Percentiles rank a stretch among this genome's conserved stretches.
Evolutionary conservation across 306 rosid genomes (phyloP).

Genomic region (Rosa persica): DNA sequence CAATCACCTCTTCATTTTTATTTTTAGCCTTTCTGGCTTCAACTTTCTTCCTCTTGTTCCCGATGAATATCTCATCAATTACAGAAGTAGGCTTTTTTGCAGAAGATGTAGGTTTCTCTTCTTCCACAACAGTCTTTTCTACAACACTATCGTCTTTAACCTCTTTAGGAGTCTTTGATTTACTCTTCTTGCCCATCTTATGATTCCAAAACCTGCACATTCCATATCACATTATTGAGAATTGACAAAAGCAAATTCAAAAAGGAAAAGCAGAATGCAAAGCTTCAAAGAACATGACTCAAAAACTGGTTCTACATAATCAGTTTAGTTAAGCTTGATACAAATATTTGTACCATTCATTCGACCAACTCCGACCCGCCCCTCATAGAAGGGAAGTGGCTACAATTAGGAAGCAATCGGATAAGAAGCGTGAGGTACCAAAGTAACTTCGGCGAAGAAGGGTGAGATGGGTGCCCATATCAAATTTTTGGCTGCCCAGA

Average conservation of each 20-base stretch:
- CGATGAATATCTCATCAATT: constrained; percentile 72
- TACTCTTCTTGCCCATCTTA: constrained; percentile 10
- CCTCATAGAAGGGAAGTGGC: no score
- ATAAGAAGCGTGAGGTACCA: no score
- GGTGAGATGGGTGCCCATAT: no score
- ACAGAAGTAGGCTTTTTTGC: constrained; percentile 24
- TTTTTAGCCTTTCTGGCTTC: constrained; percentile 7
- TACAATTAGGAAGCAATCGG: no score
- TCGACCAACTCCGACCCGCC: no score
- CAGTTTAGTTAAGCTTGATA: neutral
- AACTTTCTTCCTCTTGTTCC: constrained; percentile 56
- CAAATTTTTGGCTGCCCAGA: no score
- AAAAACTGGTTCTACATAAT: neutral
- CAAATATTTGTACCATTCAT: no score
- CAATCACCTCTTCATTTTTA: no score
- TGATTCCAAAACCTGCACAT: neutral
- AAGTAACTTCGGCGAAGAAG: no score
- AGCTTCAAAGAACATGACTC: neutral
- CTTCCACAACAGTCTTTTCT: constrained; percentile 32
- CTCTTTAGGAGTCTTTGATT: constrained; percentile 5
- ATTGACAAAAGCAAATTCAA: no score
- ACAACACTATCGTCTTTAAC: constrained; percentile 25
- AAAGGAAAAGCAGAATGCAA: neutral
- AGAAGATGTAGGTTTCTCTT: constrained; percentile 34
- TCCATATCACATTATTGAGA: no score